These are phyloP conservation scores for Kondoa subrosea DNA, from an alignment of 768 basidiomycete genomes.

Conservation along the genomic window DNA sequence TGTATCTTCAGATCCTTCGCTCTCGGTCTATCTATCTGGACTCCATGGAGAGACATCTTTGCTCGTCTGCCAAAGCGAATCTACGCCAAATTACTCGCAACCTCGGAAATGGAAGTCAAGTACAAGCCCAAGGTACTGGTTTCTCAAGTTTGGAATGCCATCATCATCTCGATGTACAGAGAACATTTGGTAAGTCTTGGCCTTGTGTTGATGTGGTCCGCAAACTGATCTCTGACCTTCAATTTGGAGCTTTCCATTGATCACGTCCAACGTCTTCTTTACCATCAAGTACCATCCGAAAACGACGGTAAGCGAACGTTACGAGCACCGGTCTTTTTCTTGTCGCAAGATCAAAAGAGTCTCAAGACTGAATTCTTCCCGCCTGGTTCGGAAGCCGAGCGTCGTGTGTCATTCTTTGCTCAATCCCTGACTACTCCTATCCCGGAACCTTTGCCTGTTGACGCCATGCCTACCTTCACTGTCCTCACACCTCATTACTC, in stretches of 20 bases:
- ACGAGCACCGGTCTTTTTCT: conserved; percentile 93
- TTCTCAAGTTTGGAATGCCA: conserved; percentile 98
- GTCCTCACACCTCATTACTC: conserved; percentile 96
- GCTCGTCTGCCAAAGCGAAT: conserved; percentile 89
- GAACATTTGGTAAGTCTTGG: conserved; percentile 70
- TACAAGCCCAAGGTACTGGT: conserved; percentile 99
- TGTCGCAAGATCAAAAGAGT: conserved; percentile 77
- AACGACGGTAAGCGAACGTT: conserved; percentile 80
- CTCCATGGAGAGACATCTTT: conserved; percentile 96
- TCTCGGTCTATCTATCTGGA: conserved; percentile 92
- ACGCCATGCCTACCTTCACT: conserved; percentile 99
- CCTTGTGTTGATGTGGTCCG: background rate
- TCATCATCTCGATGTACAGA: conserved; percentile 99
- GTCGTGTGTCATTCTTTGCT: conserved; percentile 96
- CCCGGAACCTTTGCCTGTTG: conserved; percentile 82
- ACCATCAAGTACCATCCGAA: conserved; percentile 85
- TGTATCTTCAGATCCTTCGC: conserved; percentile 80
- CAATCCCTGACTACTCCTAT: conserved; percentile 91
- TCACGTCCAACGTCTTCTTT: conserved; percentile 92
- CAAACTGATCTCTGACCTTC: background rate
- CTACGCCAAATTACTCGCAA: conserved; percentile 85
- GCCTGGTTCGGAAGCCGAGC: conserved; percentile 79
- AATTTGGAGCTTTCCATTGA: conserved; percentile 63
- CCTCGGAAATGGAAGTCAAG: conserved; percentile 88
- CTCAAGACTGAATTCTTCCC: conserved; percentile 86